Base-by-base conservation (phyloP, 371 early-diverging fungal species). In the Edhazardia aedis region DNA sequence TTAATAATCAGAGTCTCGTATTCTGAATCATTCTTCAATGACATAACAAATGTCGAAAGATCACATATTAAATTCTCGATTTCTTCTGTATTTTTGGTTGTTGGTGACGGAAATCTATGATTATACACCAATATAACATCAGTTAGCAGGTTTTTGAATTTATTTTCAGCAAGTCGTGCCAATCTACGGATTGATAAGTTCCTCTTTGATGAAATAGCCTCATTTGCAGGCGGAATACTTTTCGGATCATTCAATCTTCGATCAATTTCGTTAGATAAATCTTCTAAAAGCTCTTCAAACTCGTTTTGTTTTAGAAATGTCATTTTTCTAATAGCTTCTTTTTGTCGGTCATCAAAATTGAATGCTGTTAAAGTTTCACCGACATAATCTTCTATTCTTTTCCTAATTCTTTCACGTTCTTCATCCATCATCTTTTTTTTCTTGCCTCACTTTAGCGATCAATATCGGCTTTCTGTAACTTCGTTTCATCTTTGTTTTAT, bases 181-280 rank as follows among this genome's bases (percentile, higher is more conserved):
- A 71, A 48, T 45, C 63, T 64, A 21, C 56, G 58, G 4, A 56
- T 21, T 47, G 67, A 61, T 0, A 33, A 25, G 14, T 56, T 61
- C 39, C 63, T 43, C 27, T 57, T 50, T 12, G 48, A 38, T 21
- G 46, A 28, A 28, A 53, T 58, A 3, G 48, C 26, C 9, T 47
- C 43, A 11, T 28, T 25, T 18, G 51, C 37, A 29, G 37, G 53
- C 12, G 48, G 23, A 44, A 54, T 24, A 27, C 6, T 6, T 14
- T 14, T 7, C 4, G 4, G 7, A 33, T 7, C 2, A 11, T 25
- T 27, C 22, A 36, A 44, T 51, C 68, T 55, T 48, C 64, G 14
- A 14, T 58, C 19, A 37, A 71, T 63, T 48, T 71, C 72, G 45
- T 71, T 63, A 1, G 58, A 28, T 33, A 71, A 47, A 49, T 71